A percentile compares a stretch with the other conserved stretches of the same genome.
Evolutionary conservation across 192 early-diverging fungal genomes (phyloP).

Genomic region (Linnemannia zychae): DNA sequence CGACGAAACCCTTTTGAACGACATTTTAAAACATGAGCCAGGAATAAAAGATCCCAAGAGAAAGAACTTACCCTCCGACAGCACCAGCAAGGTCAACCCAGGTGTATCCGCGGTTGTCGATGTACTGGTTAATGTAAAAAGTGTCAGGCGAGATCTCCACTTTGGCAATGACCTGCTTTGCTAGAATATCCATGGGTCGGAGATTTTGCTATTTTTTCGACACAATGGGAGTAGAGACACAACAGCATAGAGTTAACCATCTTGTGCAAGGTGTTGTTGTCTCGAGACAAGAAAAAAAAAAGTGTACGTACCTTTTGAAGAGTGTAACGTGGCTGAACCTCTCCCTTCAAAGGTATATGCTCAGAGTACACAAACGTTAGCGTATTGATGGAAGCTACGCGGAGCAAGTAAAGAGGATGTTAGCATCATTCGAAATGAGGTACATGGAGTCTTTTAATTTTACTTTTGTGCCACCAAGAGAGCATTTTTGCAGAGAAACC

Average conservation of each 20-base stretch:
- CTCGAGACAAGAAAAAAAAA: background rate
- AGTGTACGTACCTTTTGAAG: slow-evolving; percentile 31
- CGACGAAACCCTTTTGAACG: background rate
- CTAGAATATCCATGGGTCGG: slow-evolving; percentile 12
- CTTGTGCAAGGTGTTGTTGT: background rate
- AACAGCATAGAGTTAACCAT: background rate
- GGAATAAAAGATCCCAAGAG: too few relatives aligned
- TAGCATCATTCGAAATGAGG: background rate
- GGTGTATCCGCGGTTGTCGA: slow-evolving; percentile 46
- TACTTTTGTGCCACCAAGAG: background rate
- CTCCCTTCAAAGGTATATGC: slow-evolving; percentile 3
- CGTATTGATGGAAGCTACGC: slow-evolving; percentile 42
- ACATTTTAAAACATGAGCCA: too few relatives aligned
- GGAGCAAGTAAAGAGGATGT: background rate
- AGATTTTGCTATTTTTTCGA: slow-evolving; percentile 40
- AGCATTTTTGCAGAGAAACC: background rate
- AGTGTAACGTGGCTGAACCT: slow-evolving; percentile 17
- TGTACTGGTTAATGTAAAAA: slow-evolving; percentile 33
- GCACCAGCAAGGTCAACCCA: slow-evolving; percentile 53
- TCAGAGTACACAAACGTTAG: slow-evolving; percentile 48
- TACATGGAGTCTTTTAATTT: background rate
- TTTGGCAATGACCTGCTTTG: slow-evolving; percentile 12
- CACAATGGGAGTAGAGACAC: background rate
- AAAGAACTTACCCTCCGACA: slow-evolving; percentile 39
- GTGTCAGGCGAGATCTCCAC: slow-evolving; percentile 40